Percentiles rank a stretch among this genome's conserved stretches.
phyloP scores from a whole-genome alignment of 441 rosid species.

The Corymbia calophylla region DNA sequence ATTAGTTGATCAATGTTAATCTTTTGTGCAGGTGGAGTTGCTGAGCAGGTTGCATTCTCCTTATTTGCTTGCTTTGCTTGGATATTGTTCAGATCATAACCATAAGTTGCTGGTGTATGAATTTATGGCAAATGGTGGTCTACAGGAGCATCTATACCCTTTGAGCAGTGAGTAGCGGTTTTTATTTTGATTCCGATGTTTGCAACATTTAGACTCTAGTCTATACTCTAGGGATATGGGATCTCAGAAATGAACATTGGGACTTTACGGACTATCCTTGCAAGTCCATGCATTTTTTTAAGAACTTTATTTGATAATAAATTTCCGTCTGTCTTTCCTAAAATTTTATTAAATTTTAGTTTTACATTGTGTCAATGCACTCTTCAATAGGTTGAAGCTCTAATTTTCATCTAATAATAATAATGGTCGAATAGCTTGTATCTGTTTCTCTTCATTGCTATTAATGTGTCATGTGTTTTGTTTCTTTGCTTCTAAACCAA shows the following conservation, averaged over 20 bases:
- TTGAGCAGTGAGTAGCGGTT: slow-evolving; percentile 27
- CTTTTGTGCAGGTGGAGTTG: slow-evolving; percentile 54
- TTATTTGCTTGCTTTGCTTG: slow-evolving; percentile 71
- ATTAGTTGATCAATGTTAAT: neutral
- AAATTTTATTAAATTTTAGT: neutral
- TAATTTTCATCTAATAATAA: neutral
- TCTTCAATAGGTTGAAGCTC: neutral
- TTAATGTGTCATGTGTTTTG: neutral
- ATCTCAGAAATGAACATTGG: neutral
- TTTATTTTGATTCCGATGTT: neutral
- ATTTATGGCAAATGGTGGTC: slow-evolving; percentile 66
- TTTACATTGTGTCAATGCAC: neutral
- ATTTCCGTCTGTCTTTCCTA: neutral
- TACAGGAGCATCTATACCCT: slow-evolving; percentile 73
- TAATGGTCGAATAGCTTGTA: neutral
- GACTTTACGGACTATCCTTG: neutral
- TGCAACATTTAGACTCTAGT: neutral
- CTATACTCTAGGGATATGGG: neutral
- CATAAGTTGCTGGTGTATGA: slow-evolving; percentile 66
- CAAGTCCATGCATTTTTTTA: neutral
- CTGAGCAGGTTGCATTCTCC: slow-evolving; percentile 67
- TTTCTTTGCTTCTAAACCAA: neutral
- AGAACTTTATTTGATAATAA: neutral
- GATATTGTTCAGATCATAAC: slow-evolving; percentile 71
- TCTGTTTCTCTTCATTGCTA: neutral